Conservation (phyloP, 1,284 basidiomycete genomes). For the Dichomitus squalens region DNA sequence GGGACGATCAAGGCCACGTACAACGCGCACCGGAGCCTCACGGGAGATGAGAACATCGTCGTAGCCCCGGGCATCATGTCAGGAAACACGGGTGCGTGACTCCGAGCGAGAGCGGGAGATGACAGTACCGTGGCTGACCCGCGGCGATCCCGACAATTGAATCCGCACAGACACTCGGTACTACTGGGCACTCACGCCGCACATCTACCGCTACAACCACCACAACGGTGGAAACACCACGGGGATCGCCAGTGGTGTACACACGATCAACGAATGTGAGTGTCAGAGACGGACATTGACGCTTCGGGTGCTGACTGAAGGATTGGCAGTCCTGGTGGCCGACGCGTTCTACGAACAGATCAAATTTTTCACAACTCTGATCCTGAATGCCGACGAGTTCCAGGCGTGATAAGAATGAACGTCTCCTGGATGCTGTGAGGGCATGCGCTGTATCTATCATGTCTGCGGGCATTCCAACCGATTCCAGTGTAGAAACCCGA, state of each 20-base stretch:
- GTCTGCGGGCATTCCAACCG: neutral
- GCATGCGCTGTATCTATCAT: neutral
- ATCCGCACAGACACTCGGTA: slow-evolving; percentile 41
- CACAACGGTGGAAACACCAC: slow-evolving; percentile 36
- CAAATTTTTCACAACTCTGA: slow-evolving; percentile 47
- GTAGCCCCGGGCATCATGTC: slow-evolving; percentile 56
- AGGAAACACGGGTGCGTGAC: slow-evolving; percentile 42
- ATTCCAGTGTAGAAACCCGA: neutral
- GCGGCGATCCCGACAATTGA: neutral
- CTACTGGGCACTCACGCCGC: slow-evolving; percentile 51
- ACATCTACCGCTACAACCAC: slow-evolving; percentile 54
- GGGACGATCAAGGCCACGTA: slow-evolving; percentile 52
- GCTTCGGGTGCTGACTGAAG: neutral
- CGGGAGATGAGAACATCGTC: slow-evolving; percentile 32
- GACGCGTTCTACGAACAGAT: slow-evolving; percentile 46
- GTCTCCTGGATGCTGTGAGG: neutral
- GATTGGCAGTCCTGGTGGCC: slow-evolving; percentile 35
- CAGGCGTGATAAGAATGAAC: slow-evolving; percentile 8
- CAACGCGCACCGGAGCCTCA: slow-evolving; percentile 37
- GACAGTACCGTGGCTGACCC: slow-evolving; percentile 1
- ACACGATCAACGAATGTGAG: slow-evolving; percentile 55
- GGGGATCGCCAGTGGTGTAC: slow-evolving; percentile 47
- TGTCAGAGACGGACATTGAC: neutral
- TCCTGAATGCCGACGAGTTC: slow-evolving; percentile 51
- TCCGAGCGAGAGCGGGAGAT: neutral